Base-by-base conservation (phyloP, 805 yeast species). In the Yarrowia sp. region DNA sequence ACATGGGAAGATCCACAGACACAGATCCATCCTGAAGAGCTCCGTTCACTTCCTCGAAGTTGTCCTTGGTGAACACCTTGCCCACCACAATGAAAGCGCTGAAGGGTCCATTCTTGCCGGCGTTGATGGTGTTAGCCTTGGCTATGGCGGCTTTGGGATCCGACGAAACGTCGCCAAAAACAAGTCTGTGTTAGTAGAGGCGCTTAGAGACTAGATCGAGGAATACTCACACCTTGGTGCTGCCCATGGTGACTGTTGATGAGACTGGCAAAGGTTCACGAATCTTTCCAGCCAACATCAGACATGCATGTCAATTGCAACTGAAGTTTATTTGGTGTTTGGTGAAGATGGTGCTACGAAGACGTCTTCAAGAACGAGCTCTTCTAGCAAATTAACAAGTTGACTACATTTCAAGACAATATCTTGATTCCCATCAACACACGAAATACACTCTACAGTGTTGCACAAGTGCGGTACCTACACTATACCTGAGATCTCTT, bases 71-170 rank as follows among this genome's bases (percentile, higher is more conserved):
- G 24, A 51, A 51, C 24, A 24, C 22, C 25, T 55, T 27, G 6
- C 62, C 62, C 24, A 58, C 51, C 9, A 58, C 36, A 32, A 58
- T 12, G 16, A 58, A 32, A n/a, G 33, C 38, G 12, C 42, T 22
- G 33, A 58, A 58, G 5, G 62, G 62, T 6, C 62, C 62, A 32
- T 58, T 41, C 33, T 44, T 44, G 2, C 62, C 62, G 3, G 8
- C 33, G 21, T 58, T 32, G 42, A 58, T 41, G 27, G 51, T 24
- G 27, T 44, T 44, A 25, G 53, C 62, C 42, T 58, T 44, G 53
- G 53, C 53, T 3, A 58, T 42, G 12, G 62, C 51, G 1, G 51
- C 42, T 13, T 44, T 41, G n/a, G 53, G 53, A 16, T 58, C 53
- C 19, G 31, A n/a, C 3, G 41, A 33, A 32, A 44, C 42, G 14